phyloP scores from a whole-genome alignment of 2,329 filamentous ascomycete genomes.

The Arthrobotrys musiformis region DNA sequence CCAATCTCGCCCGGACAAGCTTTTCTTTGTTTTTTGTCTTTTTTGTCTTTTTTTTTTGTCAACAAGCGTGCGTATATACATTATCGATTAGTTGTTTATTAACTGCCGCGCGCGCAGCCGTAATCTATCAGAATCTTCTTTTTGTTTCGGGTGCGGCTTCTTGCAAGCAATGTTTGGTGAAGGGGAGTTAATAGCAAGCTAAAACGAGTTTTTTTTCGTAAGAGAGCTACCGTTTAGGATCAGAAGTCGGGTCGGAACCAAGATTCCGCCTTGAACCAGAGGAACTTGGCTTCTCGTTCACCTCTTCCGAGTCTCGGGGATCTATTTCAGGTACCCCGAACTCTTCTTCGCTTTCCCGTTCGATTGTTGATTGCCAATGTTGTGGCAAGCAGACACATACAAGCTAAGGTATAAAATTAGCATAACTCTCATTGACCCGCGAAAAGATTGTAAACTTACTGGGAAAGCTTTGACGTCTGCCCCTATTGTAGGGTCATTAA shows the following conservation, averaged over 20 bases:
- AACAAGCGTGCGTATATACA: slow-evolving; percentile 47
- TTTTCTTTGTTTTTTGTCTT: slow-evolving; percentile 12
- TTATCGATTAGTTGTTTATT: slow-evolving; percentile 54
- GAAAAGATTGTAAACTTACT: slow-evolving; percentile 60
- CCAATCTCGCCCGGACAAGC: slow-evolving; percentile 19
- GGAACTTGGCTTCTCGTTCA: slow-evolving; percentile 53
- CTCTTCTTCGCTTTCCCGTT: slow-evolving; percentile 71
- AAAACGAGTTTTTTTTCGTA: slow-evolving; percentile 1
- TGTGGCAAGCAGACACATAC: slow-evolving; percentile 95
- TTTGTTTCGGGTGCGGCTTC: slow-evolving; percentile 9
- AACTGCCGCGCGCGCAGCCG: slow-evolving; percentile 40
- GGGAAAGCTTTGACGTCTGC: slow-evolving; percentile 54
- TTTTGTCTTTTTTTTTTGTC: slow-evolving; percentile 8
- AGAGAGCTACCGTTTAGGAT: slow-evolving; percentile 46
- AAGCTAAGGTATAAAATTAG: slow-evolving; percentile 64
- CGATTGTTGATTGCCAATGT: slow-evolving; percentile 96
- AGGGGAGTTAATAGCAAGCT: slow-evolving; percentile 42
- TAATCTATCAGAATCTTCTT: slow-evolving; percentile 45
- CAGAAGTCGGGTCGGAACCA: slow-evolving; percentile 28
- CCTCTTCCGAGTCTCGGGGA: slow-evolving; percentile 32
- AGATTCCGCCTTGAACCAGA: slow-evolving; percentile 27
- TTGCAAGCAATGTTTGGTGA: slow-evolving; percentile 1
- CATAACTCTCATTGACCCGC: slow-evolving; percentile 56
- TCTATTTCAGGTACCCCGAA: slow-evolving; percentile 16
- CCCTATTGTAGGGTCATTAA: slow-evolving; percentile 51